phyloP scores from a whole-genome alignment of 1,139 yeast species.

The Hemisphaericaspora xylofermentans region DNA sequence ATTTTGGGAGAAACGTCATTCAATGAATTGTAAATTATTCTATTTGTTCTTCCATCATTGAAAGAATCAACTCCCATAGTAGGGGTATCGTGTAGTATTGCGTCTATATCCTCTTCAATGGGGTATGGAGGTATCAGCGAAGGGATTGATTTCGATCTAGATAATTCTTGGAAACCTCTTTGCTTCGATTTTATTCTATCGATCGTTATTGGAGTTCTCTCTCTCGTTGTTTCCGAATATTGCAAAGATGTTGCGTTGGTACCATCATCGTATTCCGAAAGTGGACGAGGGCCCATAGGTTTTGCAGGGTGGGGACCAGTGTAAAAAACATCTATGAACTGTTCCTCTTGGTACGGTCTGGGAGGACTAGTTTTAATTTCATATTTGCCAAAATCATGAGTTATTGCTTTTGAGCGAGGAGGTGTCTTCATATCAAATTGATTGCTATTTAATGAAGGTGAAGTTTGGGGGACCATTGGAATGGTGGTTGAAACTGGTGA shows the following conservation, averaged over 20 bases:
- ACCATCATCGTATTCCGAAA: conserved; percentile 32
- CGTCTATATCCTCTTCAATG: not conserved
- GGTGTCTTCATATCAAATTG: not conserved
- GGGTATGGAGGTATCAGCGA: conserved; percentile 9
- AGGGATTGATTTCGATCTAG: conserved; percentile 11
- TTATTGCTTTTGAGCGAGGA: not conserved
- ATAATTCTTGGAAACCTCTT: conserved; percentile 14
- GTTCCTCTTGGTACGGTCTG: not conserved
- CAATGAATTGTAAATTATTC: conserved; percentile 9
- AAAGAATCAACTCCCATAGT: conserved; percentile 10
- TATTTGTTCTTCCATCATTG: conserved; percentile 9
- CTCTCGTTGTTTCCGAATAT: not conserved
- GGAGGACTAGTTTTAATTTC: not conserved
- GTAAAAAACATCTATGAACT: conserved; percentile 13
- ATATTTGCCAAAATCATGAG: not conserved
- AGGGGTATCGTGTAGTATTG: not conserved
- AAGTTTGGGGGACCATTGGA: not conserved
- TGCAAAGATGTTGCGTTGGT: not conserved
- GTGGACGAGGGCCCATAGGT: conserved; percentile 45
- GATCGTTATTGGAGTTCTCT: conserved; percentile 5
- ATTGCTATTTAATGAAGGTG: not conserved
- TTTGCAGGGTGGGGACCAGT: conserved; percentile 31
- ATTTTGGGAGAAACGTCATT: conserved; percentile 9
- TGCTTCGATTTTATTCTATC: conserved; percentile 8
- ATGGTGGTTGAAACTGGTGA: not conserved